phyloP scores from a whole-genome alignment of 2,329 filamentous ascomycete genomes.

The Bertia moriformis region DNA sequence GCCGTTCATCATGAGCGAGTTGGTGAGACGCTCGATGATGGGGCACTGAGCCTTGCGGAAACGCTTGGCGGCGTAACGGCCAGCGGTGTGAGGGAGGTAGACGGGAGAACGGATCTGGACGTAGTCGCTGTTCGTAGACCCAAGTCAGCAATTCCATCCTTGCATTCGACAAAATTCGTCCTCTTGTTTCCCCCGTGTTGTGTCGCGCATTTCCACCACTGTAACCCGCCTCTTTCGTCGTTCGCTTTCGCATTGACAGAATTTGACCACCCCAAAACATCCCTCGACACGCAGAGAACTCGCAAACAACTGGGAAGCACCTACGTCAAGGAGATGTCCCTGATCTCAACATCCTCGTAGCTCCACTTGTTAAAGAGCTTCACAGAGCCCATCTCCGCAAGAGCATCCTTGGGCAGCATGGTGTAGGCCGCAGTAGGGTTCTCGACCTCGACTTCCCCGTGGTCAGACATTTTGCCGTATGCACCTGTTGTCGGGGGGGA shows the following conservation, averaged over 20 bases:
- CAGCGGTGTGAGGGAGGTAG: conserved; percentile 97
- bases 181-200: no score
- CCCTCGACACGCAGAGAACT: no score
- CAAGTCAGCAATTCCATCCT: conserved; percentile 12
- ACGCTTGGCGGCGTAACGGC: conserved; percentile 96
- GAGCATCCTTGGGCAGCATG: conserved; percentile 85
- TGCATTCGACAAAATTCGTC: no score
- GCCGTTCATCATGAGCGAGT: conserved; percentile 99
- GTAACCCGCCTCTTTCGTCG: no score
- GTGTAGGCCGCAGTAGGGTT: conserved; percentile 54
- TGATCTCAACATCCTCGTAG: conserved; percentile 91
- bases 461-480: conserved; percentile 66
- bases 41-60: conserved; percentile 99
- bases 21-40: conserved; percentile 99
- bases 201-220: no score
- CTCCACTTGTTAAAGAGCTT: conserved; percentile 98
- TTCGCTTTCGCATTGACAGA: no score
- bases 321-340: conserved; percentile 99
- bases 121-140: conserved; percentile 63
- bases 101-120: conserved; percentile 98
- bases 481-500: conserved; percentile 5
- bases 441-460: conserved; percentile 49
- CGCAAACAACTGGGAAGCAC: conserved; percentile 21
- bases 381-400: conserved; percentile 75
- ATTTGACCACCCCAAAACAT: no score